phyloP scores from a whole-genome alignment of 495 filamentous ascomycete genomes.

The Neurospora sp. region DNA sequence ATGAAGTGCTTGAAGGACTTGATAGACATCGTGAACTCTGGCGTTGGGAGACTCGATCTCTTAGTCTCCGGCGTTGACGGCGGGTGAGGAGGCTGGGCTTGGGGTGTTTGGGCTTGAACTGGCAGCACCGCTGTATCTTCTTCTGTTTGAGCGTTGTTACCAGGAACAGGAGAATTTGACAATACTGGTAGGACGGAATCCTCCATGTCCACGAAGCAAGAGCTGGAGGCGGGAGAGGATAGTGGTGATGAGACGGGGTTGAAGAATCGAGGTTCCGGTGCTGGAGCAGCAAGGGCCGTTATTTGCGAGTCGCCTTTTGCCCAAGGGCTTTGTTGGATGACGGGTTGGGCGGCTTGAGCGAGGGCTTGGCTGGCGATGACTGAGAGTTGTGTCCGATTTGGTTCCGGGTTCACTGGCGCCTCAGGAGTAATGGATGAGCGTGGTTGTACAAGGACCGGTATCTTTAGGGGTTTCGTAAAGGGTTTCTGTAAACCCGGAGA shows the following conservation, averaged over 20 bases:
- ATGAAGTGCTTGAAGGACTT: conserved; percentile 23
- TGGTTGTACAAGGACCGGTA: background rate
- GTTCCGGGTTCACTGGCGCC: background rate
- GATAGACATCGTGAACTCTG: conserved; percentile 19
- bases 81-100: background rate
- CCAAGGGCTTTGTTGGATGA: conserved; percentile 5
- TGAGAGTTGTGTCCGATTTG: background rate
- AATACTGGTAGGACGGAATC: background rate
- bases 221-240: conserved; percentile 13
- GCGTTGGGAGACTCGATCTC: conserved; percentile 19
- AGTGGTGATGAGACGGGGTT: conserved; percentile 5
- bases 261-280: background rate
- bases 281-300: background rate
- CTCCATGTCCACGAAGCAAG: background rate
- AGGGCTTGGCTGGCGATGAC: background rate
- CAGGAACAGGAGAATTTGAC: background rate
- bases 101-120: background rate
- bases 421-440: background rate
- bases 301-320: conserved; percentile 11
- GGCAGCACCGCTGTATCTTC: background rate
- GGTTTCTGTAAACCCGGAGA: background rate
- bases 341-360: background rate
- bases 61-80: conserved; percentile 19
- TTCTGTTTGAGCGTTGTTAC: background rate
- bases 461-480: background rate